Base-by-base conservation (phyloP, 148 eudicot genomes). In the Rhododendron molle region DNA sequence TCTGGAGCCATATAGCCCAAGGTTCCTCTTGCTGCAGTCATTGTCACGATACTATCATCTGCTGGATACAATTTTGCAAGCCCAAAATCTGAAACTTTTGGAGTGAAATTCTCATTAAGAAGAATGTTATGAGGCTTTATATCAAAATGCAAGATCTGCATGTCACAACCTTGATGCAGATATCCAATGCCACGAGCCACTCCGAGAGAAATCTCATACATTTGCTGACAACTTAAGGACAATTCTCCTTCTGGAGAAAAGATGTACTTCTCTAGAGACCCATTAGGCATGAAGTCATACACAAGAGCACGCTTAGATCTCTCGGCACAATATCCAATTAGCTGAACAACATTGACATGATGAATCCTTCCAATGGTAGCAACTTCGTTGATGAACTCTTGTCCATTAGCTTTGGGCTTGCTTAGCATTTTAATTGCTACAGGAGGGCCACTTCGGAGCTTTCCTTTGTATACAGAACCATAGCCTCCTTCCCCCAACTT, bases 81-180 rank as follows among this genome's bases (percentile, higher is more conserved):
- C 56, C 88, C 88, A 49, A 87, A 87, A 26, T 87, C 88, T 0
- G 83, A 87, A 44, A 87, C 46, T 50, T 87, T 87, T 2, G 88
- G 86, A 32, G 12, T 40, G 43, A 40, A 40, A 40, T 40, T 40
- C 43, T 40, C 7, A 0, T 40, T 40, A 40, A 40, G 7, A 40
- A 40, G 43, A 40, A 40, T 40, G 7, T 40, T 40, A 40, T 5
- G 43, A 40, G 43, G 43, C 1, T 87, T 86, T 34, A 86, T 86
- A n/a, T 86, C 88, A 46, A 86, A 87, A 49, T 83, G 88, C 18
- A 87, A 46, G 30, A 87, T 87, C 40, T 76, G 83, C 62, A 87
- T 83, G 23, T 87, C 83, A 78, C 88, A 83, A 21, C 88, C 88
- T 1, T 67, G 49, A 30, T 87, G 88, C 83, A 87, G n/a, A 38